Conservation (phyloP, 2,329 filamentous ascomycete genomes). For the Fusarium pininemorale region DNA sequence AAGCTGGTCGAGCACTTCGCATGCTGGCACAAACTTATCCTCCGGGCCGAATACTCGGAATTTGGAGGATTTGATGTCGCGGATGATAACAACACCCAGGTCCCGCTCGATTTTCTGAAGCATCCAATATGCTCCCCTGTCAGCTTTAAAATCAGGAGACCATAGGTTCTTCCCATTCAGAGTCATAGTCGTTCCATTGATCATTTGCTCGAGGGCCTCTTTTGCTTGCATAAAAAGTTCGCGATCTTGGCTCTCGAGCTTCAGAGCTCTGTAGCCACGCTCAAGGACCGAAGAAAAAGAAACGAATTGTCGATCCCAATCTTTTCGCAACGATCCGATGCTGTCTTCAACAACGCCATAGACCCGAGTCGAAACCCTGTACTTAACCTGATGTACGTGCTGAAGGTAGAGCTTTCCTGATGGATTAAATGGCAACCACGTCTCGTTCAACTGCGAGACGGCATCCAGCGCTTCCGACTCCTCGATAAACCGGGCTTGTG, state of each 20-base stretch:
- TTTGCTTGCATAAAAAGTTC: slow-evolving; percentile 4
- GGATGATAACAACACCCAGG: slow-evolving; percentile 8
- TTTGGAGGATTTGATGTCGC: neutral
- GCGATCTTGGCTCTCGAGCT: slow-evolving; percentile 16
- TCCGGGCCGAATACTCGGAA: slow-evolving; percentile 11
- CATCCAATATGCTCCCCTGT: neutral
- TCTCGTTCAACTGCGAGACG: slow-evolving; percentile 44
- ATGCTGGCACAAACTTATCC: neutral
- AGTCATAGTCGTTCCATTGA: slow-evolving; percentile 4
- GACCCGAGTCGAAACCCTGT: slow-evolving; percentile 49
- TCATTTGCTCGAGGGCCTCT: neutral
- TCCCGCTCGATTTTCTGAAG: slow-evolving; percentile 4
- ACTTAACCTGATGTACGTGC: slow-evolving; percentile 49
- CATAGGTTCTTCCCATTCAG: slow-evolving; percentile 5
- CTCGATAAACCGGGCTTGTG: slow-evolving; percentile 50
- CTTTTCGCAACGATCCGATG: slow-evolving; percentile 39
- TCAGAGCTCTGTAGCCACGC: slow-evolving; percentile 17
- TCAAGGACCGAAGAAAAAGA: neutral
- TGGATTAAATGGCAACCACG: slow-evolving; percentile 43
- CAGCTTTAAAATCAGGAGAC: neutral
- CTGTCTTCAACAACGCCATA: slow-evolving; percentile 44
- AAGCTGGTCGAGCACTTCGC: slow-evolving; percentile 13
- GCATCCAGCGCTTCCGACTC: slow-evolving; percentile 51
- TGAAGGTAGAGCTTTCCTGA: slow-evolving; percentile 48
- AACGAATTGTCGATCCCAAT: slow-evolving; percentile 45